A percentile compares a stretch with the other conserved stretches of the same genome.
Conservation (phyloP, 306 rosid genomes). For the Parietaria judaica region DNA sequence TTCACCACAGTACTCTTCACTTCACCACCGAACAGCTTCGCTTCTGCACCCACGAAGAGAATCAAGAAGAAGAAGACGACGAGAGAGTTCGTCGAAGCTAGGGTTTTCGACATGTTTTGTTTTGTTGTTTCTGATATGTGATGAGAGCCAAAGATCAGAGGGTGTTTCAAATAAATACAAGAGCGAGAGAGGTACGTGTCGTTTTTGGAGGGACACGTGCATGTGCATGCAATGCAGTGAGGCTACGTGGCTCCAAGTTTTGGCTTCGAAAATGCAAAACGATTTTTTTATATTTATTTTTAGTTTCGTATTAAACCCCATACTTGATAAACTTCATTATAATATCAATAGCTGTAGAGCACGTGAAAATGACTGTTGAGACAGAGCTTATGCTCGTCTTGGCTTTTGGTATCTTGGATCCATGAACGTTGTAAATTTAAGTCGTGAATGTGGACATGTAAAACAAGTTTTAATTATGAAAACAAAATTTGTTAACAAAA, state of each 20-base stretch:
- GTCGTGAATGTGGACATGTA: too few relatives aligned
- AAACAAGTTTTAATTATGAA: too few relatives aligned
- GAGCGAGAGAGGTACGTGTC: constrained; percentile 27
- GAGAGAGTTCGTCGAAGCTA: neutral
- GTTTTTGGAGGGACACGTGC: constrained; percentile 42
- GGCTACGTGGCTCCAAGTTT: constrained; percentile 34
- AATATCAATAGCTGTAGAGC: too few relatives aligned
- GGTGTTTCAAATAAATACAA: neutral
- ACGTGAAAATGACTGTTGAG: too few relatives aligned
- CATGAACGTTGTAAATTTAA: too few relatives aligned
- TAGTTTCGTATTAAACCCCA: too few relatives aligned
- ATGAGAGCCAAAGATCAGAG: neutral
- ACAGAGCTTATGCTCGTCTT: too few relatives aligned
- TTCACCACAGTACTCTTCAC: constrained; percentile 38
- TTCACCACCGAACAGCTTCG: constrained; percentile 23
- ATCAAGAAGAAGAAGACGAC: constrained; percentile 17
- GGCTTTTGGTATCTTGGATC: too few relatives aligned
- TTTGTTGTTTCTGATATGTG: neutral
- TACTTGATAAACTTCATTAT: too few relatives aligned
- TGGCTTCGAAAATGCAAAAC: neutral
- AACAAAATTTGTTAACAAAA: too few relatives aligned
- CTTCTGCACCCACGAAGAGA: constrained; percentile 9
- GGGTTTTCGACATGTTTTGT: constrained; percentile 5
- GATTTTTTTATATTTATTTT: too few relatives aligned
- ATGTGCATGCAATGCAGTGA: neutral